Percentiles rank a stretch among this genome's conserved stretches.
Evolutionary conservation across 768 basidiomycete species (phyloP).

Genomic region (Jaapia argillacea): DNA sequence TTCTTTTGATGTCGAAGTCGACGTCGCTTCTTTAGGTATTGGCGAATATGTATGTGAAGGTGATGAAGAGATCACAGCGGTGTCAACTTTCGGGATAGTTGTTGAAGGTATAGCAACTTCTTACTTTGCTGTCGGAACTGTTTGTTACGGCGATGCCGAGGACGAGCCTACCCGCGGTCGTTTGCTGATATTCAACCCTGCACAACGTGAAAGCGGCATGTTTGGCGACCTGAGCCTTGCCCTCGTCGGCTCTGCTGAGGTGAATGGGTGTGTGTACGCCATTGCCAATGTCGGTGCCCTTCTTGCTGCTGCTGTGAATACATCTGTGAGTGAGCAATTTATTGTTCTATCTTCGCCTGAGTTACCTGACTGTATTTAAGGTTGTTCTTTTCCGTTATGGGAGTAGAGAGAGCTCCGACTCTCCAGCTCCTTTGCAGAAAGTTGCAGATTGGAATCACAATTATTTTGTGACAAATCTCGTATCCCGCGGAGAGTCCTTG

Average conservation of each 20-base stretch:
- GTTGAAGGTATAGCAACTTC: conserved; percentile 2
- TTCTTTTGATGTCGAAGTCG: too few relatives aligned
- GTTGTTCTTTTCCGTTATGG: too few relatives aligned
- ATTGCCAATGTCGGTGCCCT: conserved; percentile 36
- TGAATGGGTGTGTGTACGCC: conserved; percentile 63
- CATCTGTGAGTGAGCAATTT: conserved; percentile 45
- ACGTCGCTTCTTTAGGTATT: conserved; percentile 25
- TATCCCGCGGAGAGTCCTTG: conserved; percentile 40
- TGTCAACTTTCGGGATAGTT: conserved; percentile 2
- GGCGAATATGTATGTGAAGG: conserved; percentile 35
- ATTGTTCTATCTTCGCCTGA: not conserved
- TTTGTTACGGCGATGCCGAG: conserved; percentile 18
- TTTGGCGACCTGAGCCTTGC: conserved; percentile 6
- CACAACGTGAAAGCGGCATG: not conserved
- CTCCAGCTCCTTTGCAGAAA: too few relatives aligned
- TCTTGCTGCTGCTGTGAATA: conserved; percentile 66
- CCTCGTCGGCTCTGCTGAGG: conserved; percentile 32
- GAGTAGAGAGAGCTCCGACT: too few relatives aligned
- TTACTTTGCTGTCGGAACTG: conserved; percentile 30
- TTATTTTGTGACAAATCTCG: conserved; percentile 65
- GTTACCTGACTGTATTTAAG: conserved; percentile 25
- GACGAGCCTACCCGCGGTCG: conserved; percentile 38
- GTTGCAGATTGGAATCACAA: conserved; percentile 70
- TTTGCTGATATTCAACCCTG: conserved; percentile 38
- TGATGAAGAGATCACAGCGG: conserved; percentile 63